Base-by-base conservation (phyloP, 257 asterid genomes). In the Ilex aquifolium region DNA sequence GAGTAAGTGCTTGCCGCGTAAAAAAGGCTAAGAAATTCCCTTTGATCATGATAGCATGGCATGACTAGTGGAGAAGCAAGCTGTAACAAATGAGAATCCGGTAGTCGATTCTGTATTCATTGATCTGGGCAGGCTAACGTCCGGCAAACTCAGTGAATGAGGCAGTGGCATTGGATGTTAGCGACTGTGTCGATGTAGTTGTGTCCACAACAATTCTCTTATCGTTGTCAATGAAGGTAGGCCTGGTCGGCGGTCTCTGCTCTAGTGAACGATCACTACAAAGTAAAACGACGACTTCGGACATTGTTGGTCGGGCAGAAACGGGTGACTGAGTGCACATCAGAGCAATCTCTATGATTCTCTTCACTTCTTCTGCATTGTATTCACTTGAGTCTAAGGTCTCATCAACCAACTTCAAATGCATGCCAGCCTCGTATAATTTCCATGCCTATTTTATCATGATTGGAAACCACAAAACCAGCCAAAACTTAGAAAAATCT, bases 241-340 rank as follows among this genome's bases (percentile, higher is more conserved):
- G 77, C 66, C 79, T 72, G 10, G 15, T 74, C 0, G 80, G 85
- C 30, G 71, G 57, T 58, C 39, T 67, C 27, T 62, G 67, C 66
- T 71, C 79, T 3, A 48, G 30, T 13, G 80, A 32, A 9, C 53
- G 60, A 44, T 77, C 88, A 56, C 84, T 87, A 46, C 69, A 59
- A 40, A 91, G 81, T 95, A 88, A 82, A 51, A 79, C 86, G 2
- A 85, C 76, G 9, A 85, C 76, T 68, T 91, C 93, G 7, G 96
- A 85, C 97, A 91, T 85, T 58, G 78, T 77, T 36, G 97, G 97
- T 73, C 97, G 77, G 5, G 68, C 52, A n/a, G 89, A 74, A 31
- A 91, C 66, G 10, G 93, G 88, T 5, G 96, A 82, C 17, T 88
- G 96, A 13, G 88, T 84, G 72, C 97, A 88, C 1, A 65, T 17